Percentiles rank a stretch among this genome's conserved stretches.
Evolutionary conservation across 768 basidiomycete species (phyloP).

Genomic region (Calocybe indica): DNA sequence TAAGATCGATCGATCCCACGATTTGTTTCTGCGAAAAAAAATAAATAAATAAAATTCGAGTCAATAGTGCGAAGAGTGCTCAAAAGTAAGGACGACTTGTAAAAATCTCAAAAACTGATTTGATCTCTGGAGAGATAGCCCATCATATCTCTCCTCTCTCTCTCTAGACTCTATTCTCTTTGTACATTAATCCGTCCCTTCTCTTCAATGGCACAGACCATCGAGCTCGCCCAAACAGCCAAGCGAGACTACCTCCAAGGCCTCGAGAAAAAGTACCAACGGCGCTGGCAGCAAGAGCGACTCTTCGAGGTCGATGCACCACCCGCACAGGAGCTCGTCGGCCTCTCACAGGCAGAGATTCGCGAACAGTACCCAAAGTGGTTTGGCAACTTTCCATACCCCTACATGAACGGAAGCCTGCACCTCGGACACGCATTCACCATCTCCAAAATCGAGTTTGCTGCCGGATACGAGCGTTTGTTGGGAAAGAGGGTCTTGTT

Average conservation of each 20-base stretch:
- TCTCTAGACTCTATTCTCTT: conserved; percentile 24
- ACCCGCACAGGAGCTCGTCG: conserved; percentile 52
- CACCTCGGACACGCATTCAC: conserved; percentile 98
- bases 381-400: conserved; percentile 94
- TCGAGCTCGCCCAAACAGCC: conserved; percentile 75
- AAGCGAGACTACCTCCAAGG: conserved; percentile 86
- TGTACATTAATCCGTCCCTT: conserved; percentile 10
- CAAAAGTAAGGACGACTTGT: too few relatives aligned
- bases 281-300: conserved; percentile 68
- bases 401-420: conserved; percentile 98
- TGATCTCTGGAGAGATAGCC: too few relatives aligned
- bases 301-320: conserved; percentile 88
- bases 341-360: conserved; percentile 60
- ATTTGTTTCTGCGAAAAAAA: too few relatives aligned
- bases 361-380: conserved; percentile 85
- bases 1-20: too few relatives aligned
- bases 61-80: too few relatives aligned
- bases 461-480: conserved; percentile 92
- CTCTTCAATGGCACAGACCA: conserved; percentile 51
- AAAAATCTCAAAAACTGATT: too few relatives aligned
- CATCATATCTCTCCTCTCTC: too few relatives aligned
- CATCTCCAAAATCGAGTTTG: conserved; percentile 96
- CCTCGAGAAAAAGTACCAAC: conserved; percentile 82
- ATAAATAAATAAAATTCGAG: too few relatives aligned
- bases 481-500: conserved; percentile 91